Percentiles rank a stretch among this genome's conserved stretches.
These are phyloP conservation scores for Aspergillus incahuasiensis DNA, from an alignment of 495 filamentous ascomycete species.

Conservation along the genomic window DNA sequence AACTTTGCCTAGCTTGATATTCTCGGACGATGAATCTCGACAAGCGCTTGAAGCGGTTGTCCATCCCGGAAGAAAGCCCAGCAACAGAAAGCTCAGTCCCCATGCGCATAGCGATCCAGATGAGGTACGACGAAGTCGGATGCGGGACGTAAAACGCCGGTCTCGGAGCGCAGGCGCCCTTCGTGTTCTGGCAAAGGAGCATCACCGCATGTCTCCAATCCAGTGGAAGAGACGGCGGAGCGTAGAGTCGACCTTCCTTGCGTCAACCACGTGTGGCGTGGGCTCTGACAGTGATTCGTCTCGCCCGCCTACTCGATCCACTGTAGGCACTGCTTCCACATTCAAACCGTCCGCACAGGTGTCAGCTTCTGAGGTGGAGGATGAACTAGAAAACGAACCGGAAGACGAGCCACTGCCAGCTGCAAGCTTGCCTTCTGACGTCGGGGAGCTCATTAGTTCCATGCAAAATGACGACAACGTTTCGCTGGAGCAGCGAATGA, in stretches of 20 bases:
- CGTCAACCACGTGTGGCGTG: slow-evolving; percentile 12
- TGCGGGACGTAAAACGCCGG: slow-evolving; percentile 25
- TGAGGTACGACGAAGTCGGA: slow-evolving; percentile 16
- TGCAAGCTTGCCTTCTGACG: slow-evolving; percentile 30
- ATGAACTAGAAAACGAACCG: slow-evolving; percentile 4
- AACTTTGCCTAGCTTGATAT: slow-evolving; percentile 42
- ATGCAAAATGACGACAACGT: slow-evolving; percentile 45
- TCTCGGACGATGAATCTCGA: slow-evolving; percentile 36
- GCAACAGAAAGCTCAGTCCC: slow-evolving; percentile 13
- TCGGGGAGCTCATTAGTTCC: slow-evolving; percentile 36
- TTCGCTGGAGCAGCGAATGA: slow-evolving; percentile 47
- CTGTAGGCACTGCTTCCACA: slow-evolving; percentile 27
- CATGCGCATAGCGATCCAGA: slow-evolving; percentile 17
- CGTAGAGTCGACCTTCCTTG: slow-evolving; percentile 19
- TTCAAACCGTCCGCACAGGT: slow-evolving; percentile 18
- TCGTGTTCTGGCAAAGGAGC: slow-evolving; percentile 21
- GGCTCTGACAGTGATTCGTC: slow-evolving; percentile 27
- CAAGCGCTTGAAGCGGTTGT: slow-evolving; percentile 25
- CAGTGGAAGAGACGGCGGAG: slow-evolving; percentile 25
- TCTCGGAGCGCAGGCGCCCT: slow-evolving; percentile 33
- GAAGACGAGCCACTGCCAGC: slow-evolving; percentile 20
- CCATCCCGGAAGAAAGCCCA: slow-evolving; percentile 9
- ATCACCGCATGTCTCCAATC: slow-evolving; percentile 23
- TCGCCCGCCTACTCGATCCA: slow-evolving; percentile 29
- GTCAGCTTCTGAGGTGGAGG: slow-evolving; percentile 12